phyloP scores from a whole-genome alignment of 148 eudicot species.

The Cornus florida region DNA sequence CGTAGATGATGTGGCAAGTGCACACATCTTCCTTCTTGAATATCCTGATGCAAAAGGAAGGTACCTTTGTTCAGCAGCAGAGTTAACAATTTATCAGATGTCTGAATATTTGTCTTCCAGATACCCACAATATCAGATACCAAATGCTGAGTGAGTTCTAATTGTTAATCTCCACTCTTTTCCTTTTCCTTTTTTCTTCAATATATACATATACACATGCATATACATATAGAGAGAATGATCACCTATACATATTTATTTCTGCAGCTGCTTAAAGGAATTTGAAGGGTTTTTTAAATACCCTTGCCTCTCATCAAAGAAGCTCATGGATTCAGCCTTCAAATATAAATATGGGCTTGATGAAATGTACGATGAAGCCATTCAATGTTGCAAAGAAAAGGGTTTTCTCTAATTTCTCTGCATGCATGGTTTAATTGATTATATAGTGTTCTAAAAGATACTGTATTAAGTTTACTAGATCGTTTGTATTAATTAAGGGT shows the following conservation, averaged over 20 bases:
- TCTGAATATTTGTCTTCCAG: conserved; percentile 17
- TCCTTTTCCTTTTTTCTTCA: not conserved
- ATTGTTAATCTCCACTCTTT: not conserved
- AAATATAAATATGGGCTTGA: conserved; percentile 34
- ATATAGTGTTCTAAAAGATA: too few species aligned
- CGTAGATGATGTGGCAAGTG: conserved; percentile 41
- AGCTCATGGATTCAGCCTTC: conserved; percentile 39
- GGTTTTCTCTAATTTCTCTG: not conserved
- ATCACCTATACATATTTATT: not conserved
- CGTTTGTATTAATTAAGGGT: too few species aligned
- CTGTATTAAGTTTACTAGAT: too few species aligned
- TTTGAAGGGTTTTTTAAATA: not conserved
- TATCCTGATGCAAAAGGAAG: conserved; percentile 40
- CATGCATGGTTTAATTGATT: too few species aligned
- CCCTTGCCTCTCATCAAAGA: conserved; percentile 31
- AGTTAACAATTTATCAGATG: conserved; percentile 18
- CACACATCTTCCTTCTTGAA: conserved; percentile 41
- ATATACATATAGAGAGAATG: too few species aligned
- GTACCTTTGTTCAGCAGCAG: conserved; percentile 26
- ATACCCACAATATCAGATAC: conserved; percentile 36
- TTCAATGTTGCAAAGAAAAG: conserved; percentile 35
- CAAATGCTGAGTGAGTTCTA: conserved; percentile 23
- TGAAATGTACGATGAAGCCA: conserved; percentile 46
- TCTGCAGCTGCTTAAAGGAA: conserved; percentile 20
- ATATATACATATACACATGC: too few species aligned